Base-by-base conservation (phyloP, 768 basidiomycete genomes). In the Artomyces pyxidatus region DNA sequence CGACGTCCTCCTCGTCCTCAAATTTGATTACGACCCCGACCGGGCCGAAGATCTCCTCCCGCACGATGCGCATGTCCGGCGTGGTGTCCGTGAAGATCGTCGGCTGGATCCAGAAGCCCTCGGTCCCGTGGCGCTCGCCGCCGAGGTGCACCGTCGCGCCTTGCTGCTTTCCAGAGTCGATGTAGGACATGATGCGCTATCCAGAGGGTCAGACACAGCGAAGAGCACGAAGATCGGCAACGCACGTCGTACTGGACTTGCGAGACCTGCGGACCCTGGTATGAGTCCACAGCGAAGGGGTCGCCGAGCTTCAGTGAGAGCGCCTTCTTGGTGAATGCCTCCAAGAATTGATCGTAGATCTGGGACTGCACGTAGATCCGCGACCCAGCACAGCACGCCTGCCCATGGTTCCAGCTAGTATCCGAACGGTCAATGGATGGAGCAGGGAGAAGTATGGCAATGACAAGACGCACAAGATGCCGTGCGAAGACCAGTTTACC, bases 231-330 rank as follows among this genome's bases (percentile, higher is more conserved):
- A 17, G 4, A 44, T 0, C 19, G 16, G 19, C 6, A 16, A 44
- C 43, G 2, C 40, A 85, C 85, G 55, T 87, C 76, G 59, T 71
- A 88, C 61, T 91, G 89, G 32, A 72, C 60, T 62, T 90, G 70
- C 0, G 85, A 88, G 23, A 88, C 83, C 63, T 88, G 81, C 0
- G 89, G 89, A 21, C 90, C 90, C 55, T 88, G 86, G 64, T 77
- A 75, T 26, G 74, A 75, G 7, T 71, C 75, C 0, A 63, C 53
- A 3, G 58, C 58, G 68, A 91, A 89, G 1, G 88, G 87, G 57
- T 86, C 78, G 19, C 88, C 89, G 47, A 88, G 67, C 63, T 78
- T 78, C 63, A 85, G 66, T 0, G 60, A 41, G 61, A 69, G 65
- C 42, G 82, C 71, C 63, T 76, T 72, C 23, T 66, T 74, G 1